These are phyloP conservation scores for Oryza rufipogon DNA, from an alignment of 176 grass and related monocot species.

Conservation along the genomic window DNA sequence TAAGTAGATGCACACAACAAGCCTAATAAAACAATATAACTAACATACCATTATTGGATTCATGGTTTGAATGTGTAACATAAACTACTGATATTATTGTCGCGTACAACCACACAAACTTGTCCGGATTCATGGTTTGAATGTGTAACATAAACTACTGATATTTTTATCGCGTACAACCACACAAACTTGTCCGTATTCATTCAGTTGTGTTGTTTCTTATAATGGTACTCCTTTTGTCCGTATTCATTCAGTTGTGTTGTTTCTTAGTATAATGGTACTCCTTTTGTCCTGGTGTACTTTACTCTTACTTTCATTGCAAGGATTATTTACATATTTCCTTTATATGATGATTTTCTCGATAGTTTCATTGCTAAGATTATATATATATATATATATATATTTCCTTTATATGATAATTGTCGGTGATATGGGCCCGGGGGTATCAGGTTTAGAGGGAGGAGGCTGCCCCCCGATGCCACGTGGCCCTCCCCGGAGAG, in stretches of 20 bases:
- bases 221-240: not conserved
- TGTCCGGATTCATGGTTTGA: not conserved
- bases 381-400: too few species aligned
- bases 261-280: not conserved
- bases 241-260: not conserved
- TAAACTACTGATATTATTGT: not conserved
- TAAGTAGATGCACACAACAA: not conserved
- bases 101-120: not conserved
- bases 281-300: not conserved
- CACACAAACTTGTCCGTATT: not conserved
- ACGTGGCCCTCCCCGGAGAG: too few species aligned
- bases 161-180: too few species aligned
- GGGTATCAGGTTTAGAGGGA: too few species aligned
- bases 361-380: too few species aligned
- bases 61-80: not conserved
- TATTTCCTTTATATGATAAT: too few species aligned
- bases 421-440: too few species aligned
- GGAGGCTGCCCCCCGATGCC: too few species aligned
- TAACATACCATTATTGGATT: not conserved
- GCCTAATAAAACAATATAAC: not conserved
- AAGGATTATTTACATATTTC: not conserved
- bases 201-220: not conserved
- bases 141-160: not conserved
- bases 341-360: too few species aligned
- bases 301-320: not conserved